These are phyloP conservation scores for Crepidotus sp. DNA, from an alignment of 1,284 basidiomycete genomes.

Conservation along the genomic window DNA sequence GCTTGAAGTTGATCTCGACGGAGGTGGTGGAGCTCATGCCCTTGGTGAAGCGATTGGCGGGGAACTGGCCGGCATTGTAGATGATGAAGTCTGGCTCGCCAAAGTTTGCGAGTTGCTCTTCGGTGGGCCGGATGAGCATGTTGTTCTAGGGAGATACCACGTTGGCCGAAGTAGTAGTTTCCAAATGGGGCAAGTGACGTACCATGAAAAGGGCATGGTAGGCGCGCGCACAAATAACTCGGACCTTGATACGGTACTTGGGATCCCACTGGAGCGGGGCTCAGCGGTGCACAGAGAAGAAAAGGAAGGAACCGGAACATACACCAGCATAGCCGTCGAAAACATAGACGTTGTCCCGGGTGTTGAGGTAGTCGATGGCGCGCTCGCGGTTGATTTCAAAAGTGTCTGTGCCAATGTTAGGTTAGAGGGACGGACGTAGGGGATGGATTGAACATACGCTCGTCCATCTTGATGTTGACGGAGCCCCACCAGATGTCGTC, in stretches of 20 bases:
- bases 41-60: constrained; percentile 99
- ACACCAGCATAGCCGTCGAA: constrained; percentile 96
- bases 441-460: constrained; percentile 49
- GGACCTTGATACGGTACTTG: constrained; percentile 99
- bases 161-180: constrained; percentile 9
- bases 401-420: constrained; percentile 67
- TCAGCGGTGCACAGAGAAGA: constrained; percentile 17
- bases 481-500: constrained; percentile 99
- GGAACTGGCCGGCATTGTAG: constrained; percentile 99
- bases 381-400: constrained; percentile 99
- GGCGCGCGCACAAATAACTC: constrained; percentile 95
- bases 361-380: constrained; percentile 99
- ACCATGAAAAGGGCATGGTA: constrained; percentile 99
- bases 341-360: constrained; percentile 97
- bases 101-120: constrained; percentile 90
- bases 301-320: constrained; percentile 23
- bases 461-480: constrained; percentile 99
- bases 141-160: constrained; percentile 58
- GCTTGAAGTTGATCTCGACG: constrained; percentile 99
- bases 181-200: constrained; percentile 27
- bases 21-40: constrained; percentile 99
- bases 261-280: constrained; percentile 76
- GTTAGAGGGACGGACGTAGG: constrained; percentile 1
- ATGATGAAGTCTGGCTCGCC: constrained; percentile 99
- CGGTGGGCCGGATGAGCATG: constrained; percentile 98